Base-by-base conservation (phyloP, 2,329 filamentous ascomycete species). In the Nothophaeocryptopus gaeumannii region DNA sequence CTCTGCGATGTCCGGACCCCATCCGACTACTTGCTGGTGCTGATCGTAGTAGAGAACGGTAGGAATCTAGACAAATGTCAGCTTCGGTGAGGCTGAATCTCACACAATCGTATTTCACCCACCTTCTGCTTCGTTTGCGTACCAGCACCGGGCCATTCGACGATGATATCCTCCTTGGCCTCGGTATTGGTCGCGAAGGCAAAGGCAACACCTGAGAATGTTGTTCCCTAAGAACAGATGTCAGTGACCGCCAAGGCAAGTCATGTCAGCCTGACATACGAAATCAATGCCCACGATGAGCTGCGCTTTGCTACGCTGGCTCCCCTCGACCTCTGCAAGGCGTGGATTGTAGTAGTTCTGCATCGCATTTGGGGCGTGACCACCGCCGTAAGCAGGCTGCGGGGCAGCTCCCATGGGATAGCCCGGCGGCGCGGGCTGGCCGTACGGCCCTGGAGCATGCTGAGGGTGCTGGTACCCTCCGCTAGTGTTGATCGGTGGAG, bases 41-140 rank as follows among this genome's bases (percentile, higher is more conserved):
- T 97, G 92, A 69, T 99, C 93, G 69, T 99, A 99, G 77, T 99
- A 99, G 54, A 99, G 82, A n/a, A 99, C 93, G 11, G 93, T 97
- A 12, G 93, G 93, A 63, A 99, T 97, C 93, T 95, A 65, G 36
- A 14, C 40, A 42, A 33, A 32, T 12, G 50, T 66, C 36, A 36
- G 50, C 36, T 33, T 26, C 8, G 12, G 40, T 10, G 29, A 36
- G 37, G 34, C 37, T 26, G 15, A 41, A 26, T 15, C 2, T 33
- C 15, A 45, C 63, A 52, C 40, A 20, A 20, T 15, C 11, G 37
- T 35, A 33, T 39, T 36, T 29, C 51, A 56, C 58, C 51, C 70
- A 95, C 92, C 86, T 99, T 99, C 75, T 99, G 93, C 75, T 97
- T 97, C 43, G 93, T 96, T 70, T 96, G 92, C 49, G 93, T 96